Evolutionary conservation across 164 flowering plant species (phyloP), one percentile per base, ranked within the genome.

Genomic region (Berberis thunbergii): DNA sequence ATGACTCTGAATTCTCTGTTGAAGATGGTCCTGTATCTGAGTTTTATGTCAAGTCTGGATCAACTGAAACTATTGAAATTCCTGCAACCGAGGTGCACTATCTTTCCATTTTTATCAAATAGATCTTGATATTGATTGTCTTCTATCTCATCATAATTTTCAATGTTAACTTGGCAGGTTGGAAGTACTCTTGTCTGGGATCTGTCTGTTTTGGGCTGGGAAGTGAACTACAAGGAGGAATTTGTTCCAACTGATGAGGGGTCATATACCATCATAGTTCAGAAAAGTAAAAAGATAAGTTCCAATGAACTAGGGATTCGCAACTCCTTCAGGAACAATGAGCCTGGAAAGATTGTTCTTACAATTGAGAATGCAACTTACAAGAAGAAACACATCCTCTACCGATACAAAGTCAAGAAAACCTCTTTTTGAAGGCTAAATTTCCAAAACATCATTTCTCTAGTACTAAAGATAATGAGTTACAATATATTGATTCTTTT

Each of bases 201-300:
- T 63, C 12, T 84, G 49, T 72, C 69, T 45, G 91, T 88, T 4
- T 2, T 81, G 72, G 96, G 96, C 0, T 83, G 91, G 95, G 95
- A 86, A 42, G 86, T 88, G 81, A 81, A 49, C 68, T 85, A 88
- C 83, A 83, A 78, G 67, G 92, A 80, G 56, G 96, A 88, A 53
- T 88, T 86, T 63, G 78, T 82, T 3, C 92, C 96, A 3, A 52
- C 48, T 6, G 87, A 83, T 26, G 83, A 86, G 44, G 84, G 84
- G 0, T 77, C 83, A 5, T 88, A 88, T 77, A 78, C 88, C 5
- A 57, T 86, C 5, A 73, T 85, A 5, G 68, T 86, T 43, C 79
- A 79, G 61, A 88, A 85, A 71, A 67, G 62, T 1, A 86, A 74
- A 79, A 84, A 78, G 61, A 77, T 84, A 61, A 70, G 74, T 3